A percentile compares a stretch with the other conserved stretches of the same genome.
Evolutionary conservation across 352 stramenopile species (phyloP).

Genomic region (Globisporangium apiculatum): DNA sequence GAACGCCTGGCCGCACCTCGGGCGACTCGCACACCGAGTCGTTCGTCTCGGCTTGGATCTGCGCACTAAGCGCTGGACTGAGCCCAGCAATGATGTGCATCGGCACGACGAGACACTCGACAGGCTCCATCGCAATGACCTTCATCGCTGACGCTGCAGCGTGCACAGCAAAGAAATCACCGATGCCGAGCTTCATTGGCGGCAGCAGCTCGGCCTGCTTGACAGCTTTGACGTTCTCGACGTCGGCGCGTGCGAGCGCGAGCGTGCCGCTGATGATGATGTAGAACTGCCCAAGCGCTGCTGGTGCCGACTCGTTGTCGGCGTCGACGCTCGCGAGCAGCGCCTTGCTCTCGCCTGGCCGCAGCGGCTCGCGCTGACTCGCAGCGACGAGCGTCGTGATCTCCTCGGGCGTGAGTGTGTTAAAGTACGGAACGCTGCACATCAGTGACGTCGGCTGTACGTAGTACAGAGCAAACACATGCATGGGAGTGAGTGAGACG

Average conservation of each 20-base stretch:
- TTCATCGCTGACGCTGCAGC: slow-evolving; percentile 31
- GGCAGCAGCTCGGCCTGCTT: slow-evolving; percentile 44
- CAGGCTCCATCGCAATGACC: slow-evolving; percentile 58
- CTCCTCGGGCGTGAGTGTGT: slow-evolving; percentile 42
- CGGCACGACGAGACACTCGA: slow-evolving; percentile 51
- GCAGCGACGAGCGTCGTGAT: slow-evolving; percentile 46
- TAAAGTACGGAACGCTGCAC: slow-evolving; percentile 75
- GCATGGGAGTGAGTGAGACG: neutral
- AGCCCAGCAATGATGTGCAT: slow-evolving; percentile 36
- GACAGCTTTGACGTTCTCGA: slow-evolving; percentile 34
- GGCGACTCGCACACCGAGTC: slow-evolving; percentile 25
- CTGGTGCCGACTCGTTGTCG: neutral
- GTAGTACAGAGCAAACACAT: neutral
- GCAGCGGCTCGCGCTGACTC: slow-evolving; percentile 33
- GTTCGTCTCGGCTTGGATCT: slow-evolving; percentile 40
- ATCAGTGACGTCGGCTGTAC: slow-evolving; percentile 55
- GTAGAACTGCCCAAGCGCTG: slow-evolving; percentile 40
- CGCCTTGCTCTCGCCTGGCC: slow-evolving; percentile 40
- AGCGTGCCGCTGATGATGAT: slow-evolving; percentile 60
- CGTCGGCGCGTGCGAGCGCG: slow-evolving; percentile 21
- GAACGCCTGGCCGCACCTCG: slow-evolving; percentile 18
- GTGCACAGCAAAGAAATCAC: slow-evolving; percentile 54
- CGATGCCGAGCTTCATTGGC: slow-evolving; percentile 56
- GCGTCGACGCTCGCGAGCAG: slow-evolving; percentile 13
- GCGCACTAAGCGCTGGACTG: slow-evolving; percentile 15